Evolutionary conservation across 1,284 basidiomycete species (phyloP).

Genomic region (Agaricales sp.): DNA sequence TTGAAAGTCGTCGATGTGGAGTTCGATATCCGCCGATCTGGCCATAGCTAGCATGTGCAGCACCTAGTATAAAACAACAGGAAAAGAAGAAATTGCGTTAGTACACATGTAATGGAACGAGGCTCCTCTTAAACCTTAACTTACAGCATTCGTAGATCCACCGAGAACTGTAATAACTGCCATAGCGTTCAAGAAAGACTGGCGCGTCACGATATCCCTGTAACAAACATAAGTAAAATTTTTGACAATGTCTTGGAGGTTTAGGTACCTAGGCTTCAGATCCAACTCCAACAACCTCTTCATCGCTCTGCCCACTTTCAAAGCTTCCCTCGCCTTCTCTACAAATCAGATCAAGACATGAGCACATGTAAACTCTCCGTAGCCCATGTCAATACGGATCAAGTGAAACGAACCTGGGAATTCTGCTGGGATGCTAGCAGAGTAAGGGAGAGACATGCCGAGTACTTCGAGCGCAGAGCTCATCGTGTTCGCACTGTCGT

Average conservation of each 20-base stretch:
- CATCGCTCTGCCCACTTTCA: constrained; percentile 75
- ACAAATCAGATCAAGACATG: constrained; percentile 4
- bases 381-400: background rate
- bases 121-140: too few relatives aligned
- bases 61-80: constrained; percentile 35
- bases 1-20: constrained; percentile 94
- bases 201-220: constrained; percentile 84
- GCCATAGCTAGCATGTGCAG: constrained; percentile 93
- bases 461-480: constrained; percentile 84
- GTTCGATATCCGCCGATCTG: constrained; percentile 77
- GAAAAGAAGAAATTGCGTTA: constrained; percentile 1
- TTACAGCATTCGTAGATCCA: constrained; percentile 86
- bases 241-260: constrained; percentile 6
- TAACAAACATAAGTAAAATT: background rate
- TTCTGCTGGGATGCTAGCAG: constrained; percentile 75
- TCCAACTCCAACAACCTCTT: constrained; percentile 78
- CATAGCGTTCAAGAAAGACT: constrained; percentile 90
- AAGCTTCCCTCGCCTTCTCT: constrained; percentile 83
- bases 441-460: constrained; percentile 87
- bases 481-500: constrained; percentile 78
- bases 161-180: constrained; percentile 77
- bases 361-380: background rate
- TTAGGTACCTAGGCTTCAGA: constrained; percentile 66
- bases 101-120: background rate
- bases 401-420: constrained; percentile 43